Percentiles rank a stretch among this genome's conserved stretches.
Conservation (phyloP, 2,329 filamentous ascomycete genomes). For the Microsporum canis region DNA sequence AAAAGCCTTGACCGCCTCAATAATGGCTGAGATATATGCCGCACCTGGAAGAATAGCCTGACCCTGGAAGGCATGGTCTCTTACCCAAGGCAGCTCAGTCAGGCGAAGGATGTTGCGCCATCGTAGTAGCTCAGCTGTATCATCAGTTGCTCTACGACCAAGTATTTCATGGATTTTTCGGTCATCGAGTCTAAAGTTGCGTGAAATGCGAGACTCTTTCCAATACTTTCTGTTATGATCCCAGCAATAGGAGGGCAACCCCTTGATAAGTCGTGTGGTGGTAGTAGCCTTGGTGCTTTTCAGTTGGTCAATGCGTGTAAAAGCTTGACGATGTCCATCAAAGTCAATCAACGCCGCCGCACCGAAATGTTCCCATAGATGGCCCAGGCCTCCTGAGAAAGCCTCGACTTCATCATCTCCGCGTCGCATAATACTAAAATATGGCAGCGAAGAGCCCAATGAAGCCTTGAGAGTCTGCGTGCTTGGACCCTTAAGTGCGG, state of each 20-base stretch:
- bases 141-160: conserved; percentile 10
- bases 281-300: too few species aligned
- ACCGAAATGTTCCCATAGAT: conserved; percentile 9
- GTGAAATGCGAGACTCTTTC: conserved; percentile 13
- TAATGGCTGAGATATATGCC: conserved; percentile 17
- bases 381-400: conserved; percentile 9
- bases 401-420: conserved; percentile 13
- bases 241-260: conserved; percentile 15
- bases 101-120: conserved; percentile 22
- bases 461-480: conserved; percentile 20
- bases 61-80: conserved; percentile 22
- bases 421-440: conserved; percentile 15
- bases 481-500: conserved; percentile 23
- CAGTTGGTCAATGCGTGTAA: background rate
- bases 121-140: conserved; percentile 14
- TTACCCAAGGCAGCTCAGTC: conserved; percentile 23
- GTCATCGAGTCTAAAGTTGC: conserved; percentile 6
- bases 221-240: conserved; percentile 13
- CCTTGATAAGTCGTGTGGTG: conserved; percentile 4
- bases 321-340: conserved; percentile 8
- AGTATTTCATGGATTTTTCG: conserved; percentile 14
- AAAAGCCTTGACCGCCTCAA: conserved; percentile 16
- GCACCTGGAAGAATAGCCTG: conserved; percentile 24
- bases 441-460: conserved; percentile 9
- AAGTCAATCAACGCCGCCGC: background rate